Percentiles rank a stretch among this genome's conserved stretches.
Evolutionary conservation across 441 rosid genomes (phyloP).

Genomic region (Bruguiera hainesii): DNA sequence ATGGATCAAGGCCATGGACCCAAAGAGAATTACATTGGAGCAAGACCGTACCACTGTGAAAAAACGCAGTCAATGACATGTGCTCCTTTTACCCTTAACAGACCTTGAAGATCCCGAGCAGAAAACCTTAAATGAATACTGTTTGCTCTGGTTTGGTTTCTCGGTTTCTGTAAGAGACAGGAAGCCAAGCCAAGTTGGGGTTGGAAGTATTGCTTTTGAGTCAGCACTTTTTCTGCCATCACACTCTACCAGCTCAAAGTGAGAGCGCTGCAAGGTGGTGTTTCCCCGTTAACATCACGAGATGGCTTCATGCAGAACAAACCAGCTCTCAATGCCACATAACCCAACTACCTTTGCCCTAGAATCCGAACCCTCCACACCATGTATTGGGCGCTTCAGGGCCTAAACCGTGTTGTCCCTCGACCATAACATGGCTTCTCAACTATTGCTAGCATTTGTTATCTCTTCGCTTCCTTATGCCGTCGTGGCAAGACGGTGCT

Average conservation of each 20-base stretch:
- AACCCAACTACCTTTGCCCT: not conserved
- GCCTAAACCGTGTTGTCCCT: not conserved
- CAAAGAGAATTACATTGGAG: no score
- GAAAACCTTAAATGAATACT: no score
- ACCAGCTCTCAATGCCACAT: constrained; percentile 9
- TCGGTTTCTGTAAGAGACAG: no score
- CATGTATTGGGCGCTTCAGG: not conserved
- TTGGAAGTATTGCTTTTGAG: not conserved
- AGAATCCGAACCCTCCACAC: not conserved
- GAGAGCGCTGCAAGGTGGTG: not conserved
- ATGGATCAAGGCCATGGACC: no score
- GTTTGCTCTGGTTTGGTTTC: no score
- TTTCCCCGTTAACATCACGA: not conserved
- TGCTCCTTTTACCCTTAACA: no score
- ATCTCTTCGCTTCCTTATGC: constrained; percentile 2
- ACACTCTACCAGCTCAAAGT: not conserved
- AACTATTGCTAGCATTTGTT: constrained; percentile 1
- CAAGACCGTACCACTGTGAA: no score
- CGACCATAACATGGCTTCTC: not conserved
- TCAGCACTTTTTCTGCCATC: not conserved
- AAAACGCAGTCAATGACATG: no score
- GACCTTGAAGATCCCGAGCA: no score
- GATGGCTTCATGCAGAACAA: constrained; percentile 9
- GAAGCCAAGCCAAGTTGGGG: not conserved
- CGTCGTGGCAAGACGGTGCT: not conserved